Base-by-base conservation (phyloP, 1,284 basidiomycete genomes). In the Peniophora sp. region DNA sequence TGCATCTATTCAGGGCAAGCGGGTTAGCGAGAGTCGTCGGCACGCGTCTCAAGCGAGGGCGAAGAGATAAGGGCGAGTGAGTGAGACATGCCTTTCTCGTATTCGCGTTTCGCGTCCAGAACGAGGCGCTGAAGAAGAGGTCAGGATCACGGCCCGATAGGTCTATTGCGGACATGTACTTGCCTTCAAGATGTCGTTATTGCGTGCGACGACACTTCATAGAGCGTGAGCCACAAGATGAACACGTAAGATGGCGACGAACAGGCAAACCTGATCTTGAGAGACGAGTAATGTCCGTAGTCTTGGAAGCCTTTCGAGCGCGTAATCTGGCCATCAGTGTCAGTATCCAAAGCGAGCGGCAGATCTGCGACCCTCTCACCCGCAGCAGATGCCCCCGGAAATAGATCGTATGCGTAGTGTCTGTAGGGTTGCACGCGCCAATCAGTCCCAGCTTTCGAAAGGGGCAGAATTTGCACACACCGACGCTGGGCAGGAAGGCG, bases 301-400 rank as follows among this genome's bases (percentile, higher is more conserved):
- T 86, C 85, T n/a, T 81, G 78, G 61, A 77, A 81, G 48, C 80
- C 79, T 61, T 85, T 85, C 17, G 83, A 85, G 34, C 88, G 78
- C 34, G 85, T 89, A 68, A 90, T 88, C 87, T 90, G 58, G 51
- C 53, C 47, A 47, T 52, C 54, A 41, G 64, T 55, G 52, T 57
- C 34, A 58, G 67, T 48, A 62, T 36, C 52, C 49, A 47, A 37
- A 51, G 45, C 50, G 36, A 60, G 57, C 37, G 49, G 60, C 49
- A 56, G 52, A 22, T 44, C 39, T 23, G 36, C 22, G 46, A 47
- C 49, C 47, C 54, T 50, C 80, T 59, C 62, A 90, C 87, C 61
- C 85, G 78, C 54, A 91, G 73, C 88, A 88, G 90, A 61, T 91
- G 88, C 49, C 88, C 88, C 58, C 80, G 80, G 71, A 89, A 90